Conservation (phyloP, 2,329 filamentous ascomycete species). For the Claviceps monticola region DNA sequence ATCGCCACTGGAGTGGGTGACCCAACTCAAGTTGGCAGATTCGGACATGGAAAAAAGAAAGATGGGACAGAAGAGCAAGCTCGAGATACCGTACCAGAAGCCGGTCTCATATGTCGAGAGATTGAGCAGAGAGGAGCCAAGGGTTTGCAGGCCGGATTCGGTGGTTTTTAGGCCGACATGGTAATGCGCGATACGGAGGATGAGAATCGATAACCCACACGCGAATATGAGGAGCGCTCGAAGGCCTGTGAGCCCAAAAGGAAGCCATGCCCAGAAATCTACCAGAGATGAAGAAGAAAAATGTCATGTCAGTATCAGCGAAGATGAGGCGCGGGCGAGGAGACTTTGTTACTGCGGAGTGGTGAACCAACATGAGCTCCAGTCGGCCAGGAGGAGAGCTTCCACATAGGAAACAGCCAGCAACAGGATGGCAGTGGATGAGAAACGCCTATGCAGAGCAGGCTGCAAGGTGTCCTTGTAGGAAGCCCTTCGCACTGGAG, state of each 20-base stretch:
- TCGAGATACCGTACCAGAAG: conserved; percentile 64
- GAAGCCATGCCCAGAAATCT: conserved; percentile 83
- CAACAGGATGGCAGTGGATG: conserved; percentile 57
- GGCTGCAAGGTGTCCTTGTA: conserved; percentile 91
- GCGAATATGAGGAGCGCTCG: conserved; percentile 64
- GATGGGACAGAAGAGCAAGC: conserved; percentile 64
- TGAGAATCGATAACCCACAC: conserved; percentile 62
- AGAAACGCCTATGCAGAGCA: conserved; percentile 74
- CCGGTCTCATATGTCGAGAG: conserved; percentile 54
- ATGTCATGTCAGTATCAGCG: background rate
- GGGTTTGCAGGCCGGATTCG: conserved; percentile 50
- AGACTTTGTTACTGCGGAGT: background rate
- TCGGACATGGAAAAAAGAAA: conserved; percentile 60
- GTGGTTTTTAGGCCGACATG: conserved; percentile 63
- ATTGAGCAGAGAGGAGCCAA: conserved; percentile 42
- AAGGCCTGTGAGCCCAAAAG: conserved; percentile 60
- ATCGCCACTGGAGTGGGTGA: conserved; percentile 58
- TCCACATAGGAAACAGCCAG: conserved; percentile 60
- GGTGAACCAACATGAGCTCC: conserved; percentile 48
- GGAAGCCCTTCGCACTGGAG: conserved; percentile 40
- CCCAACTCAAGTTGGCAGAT: conserved; percentile 52
- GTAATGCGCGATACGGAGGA: conserved; percentile 74
- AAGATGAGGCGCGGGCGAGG: background rate
- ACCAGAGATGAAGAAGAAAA: background rate
- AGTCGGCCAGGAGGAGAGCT: conserved; percentile 55